A percentile compares a stretch with the other conserved stretches of the same genome.
Evolutionary conservation across 2,329 filamentous ascomycete genomes (phyloP).

Genomic region (Nothophaeocryptopus gaeumannii): DNA sequence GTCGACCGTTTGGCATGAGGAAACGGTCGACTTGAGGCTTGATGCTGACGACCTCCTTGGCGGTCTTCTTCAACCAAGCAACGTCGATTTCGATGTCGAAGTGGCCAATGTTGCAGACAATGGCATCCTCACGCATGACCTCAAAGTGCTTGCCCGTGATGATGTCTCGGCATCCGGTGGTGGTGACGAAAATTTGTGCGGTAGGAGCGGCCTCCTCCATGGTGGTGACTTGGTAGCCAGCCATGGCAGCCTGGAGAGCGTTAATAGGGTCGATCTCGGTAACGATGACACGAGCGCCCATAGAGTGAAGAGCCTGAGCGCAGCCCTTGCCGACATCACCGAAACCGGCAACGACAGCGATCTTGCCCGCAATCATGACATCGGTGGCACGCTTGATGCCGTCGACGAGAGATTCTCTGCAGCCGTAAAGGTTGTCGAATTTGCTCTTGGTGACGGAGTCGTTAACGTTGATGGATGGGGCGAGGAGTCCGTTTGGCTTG

Average conservation of each 20-base stretch:
- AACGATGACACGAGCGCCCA: constrained; percentile 94
- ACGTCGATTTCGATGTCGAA: constrained; percentile 99
- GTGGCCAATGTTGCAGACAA: constrained; percentile 99
- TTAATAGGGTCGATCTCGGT: constrained; percentile 99
- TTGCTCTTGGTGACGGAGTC: constrained; percentile 99
- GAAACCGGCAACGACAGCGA: constrained; percentile 94
- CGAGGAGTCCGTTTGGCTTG: constrained; percentile 68
- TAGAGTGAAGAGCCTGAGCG: constrained; percentile 89
- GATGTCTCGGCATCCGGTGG: constrained; percentile 98
- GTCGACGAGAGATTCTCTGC: constrained; percentile 96
- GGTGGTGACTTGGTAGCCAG: constrained; percentile 92
- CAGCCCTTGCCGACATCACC: constrained; percentile 99
- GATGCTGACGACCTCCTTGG: constrained; percentile 92
- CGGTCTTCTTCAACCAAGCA: constrained; percentile 98
- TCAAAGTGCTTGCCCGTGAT: constrained; percentile 89
- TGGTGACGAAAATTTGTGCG: constrained; percentile 98
- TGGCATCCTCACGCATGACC: constrained; percentile 93
- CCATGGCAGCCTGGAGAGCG: constrained; percentile 96
- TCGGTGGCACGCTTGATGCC: constrained; percentile 99
- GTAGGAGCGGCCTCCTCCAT: constrained; percentile 91
- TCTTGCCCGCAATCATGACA: constrained; percentile 99
- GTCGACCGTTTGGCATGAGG: constrained; percentile 86
- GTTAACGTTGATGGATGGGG: constrained; percentile 98
- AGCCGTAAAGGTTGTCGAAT: constrained; percentile 99
- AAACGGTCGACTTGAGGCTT: constrained; percentile 99